Conservation (phyloP, 192 early-diverging fungal species). For the Pilaira anomala region DNA sequence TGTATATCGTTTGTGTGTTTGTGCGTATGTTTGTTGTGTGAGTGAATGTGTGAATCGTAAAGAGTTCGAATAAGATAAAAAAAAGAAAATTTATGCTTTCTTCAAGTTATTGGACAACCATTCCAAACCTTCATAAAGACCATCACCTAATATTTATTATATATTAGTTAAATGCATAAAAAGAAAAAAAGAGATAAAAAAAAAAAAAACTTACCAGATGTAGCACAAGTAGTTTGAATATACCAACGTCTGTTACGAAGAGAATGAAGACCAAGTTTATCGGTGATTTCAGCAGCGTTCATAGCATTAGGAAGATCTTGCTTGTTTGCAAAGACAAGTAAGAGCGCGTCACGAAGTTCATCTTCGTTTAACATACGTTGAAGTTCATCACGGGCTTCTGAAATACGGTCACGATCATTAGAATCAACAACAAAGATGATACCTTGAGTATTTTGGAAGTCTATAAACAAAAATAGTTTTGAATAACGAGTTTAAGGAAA, state of each 20-base stretch:
- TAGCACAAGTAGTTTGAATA: conserved; percentile 86
- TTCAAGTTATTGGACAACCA: conserved; percentile 82
- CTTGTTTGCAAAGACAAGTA: conserved; percentile 98
- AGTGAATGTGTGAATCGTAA: too few relatives aligned
- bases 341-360: conserved; percentile 85
- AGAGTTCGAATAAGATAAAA: not conserved
- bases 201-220: conserved; percentile 50
- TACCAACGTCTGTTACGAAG: conserved; percentile 86
- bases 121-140: conserved; percentile 96
- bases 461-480: conserved; percentile 38
- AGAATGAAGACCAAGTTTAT: conserved; percentile 86
- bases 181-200: not conserved
- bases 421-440: conserved; percentile 98
- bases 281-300: conserved; percentile 89
- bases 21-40: too few relatives aligned
- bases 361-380: conserved; percentile 95
- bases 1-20: too few relatives aligned
- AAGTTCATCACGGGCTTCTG: conserved; percentile 91
- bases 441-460: conserved; percentile 96
- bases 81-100: conserved; percentile 16
- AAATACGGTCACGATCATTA: conserved; percentile 93
- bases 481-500: not conserved
- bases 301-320: conserved; percentile 98
- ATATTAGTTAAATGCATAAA: not conserved
- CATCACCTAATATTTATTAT: conserved; percentile 65